Evolutionary conservation across 2,329 filamentous ascomycete genomes (phyloP).

Genomic region (Paracoccidioides brasiliensis): DNA sequence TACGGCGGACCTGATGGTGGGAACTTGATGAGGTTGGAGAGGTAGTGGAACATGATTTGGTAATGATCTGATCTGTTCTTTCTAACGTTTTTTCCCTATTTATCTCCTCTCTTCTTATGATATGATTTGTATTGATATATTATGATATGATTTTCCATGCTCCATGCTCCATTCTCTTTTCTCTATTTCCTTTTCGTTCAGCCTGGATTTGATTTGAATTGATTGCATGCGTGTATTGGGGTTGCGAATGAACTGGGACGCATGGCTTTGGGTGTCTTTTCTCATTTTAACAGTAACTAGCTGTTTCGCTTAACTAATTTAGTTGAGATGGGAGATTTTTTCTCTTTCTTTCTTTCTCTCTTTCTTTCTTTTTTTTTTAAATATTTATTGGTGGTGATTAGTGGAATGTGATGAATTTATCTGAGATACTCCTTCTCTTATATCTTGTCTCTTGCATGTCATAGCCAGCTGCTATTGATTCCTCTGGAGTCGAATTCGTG

Average conservation of each 20-base stretch:
- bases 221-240: not conserved
- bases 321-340: not conserved
- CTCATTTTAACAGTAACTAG: not conserved
- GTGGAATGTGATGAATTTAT: too few relatives aligned
- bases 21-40: not conserved
- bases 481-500: too few relatives aligned
- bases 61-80: not conserved
- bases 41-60: not conserved
- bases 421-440: too few relatives aligned
- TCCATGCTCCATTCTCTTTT: not conserved
- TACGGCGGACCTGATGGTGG: constrained; percentile 5
- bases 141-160: not conserved
- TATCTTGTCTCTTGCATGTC: too few relatives aligned
- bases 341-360: not conserved
- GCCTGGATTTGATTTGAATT: not conserved
- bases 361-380: not conserved
- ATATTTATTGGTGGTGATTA: not conserved
- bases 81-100: not conserved
- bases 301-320: not conserved
- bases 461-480: too few relatives aligned
- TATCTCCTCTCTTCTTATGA: not conserved
- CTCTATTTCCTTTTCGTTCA: not conserved
- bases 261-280: not conserved
- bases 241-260: not conserved
- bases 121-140: constrained; percentile 4